A percentile compares a stretch with the other conserved stretches of the same genome.
These are phyloP conservation scores for Dendrobium nobile DNA, from an alignment of 106 monocot genomes.

Conservation along the genomic window DNA sequence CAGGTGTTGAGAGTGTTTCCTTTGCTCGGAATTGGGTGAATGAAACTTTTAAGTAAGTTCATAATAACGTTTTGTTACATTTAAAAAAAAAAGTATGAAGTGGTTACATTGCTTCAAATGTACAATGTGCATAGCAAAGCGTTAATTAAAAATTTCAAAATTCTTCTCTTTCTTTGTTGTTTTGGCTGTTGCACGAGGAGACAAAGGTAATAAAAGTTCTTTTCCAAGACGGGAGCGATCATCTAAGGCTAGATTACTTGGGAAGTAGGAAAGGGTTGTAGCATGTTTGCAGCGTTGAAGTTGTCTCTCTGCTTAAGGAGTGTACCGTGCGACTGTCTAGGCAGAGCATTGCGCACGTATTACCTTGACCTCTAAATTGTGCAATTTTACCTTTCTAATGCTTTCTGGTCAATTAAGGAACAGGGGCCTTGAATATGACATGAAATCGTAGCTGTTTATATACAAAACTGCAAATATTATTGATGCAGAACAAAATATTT, in stretches of 20 bases:
- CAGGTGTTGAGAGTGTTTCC: neutral
- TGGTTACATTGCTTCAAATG: neutral
- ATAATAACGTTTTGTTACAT: neutral
- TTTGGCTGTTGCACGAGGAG: too few species aligned
- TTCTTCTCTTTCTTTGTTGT: too few species aligned
- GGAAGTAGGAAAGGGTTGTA: neutral
- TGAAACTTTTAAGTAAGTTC: neutral
- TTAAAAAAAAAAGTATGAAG: neutral
- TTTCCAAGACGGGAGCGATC: neutral
- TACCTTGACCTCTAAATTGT: neutral
- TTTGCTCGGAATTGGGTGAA: neutral
- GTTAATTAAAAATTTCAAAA: too few species aligned
- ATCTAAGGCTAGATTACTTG: neutral
- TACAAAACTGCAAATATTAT: neutral
- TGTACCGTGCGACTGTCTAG: too few species aligned
- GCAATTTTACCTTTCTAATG: neutral
- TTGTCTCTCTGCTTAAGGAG: neutral
- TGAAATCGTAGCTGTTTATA: neutral
- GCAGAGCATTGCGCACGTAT: neutral
- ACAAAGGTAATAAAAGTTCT: neutral
- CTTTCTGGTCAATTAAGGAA: neutral
- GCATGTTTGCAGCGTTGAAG: neutral
- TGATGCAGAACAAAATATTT: too few species aligned
- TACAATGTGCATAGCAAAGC: too few species aligned
- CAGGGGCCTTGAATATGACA: neutral